Conservation (phyloP, 306 rosid genomes). For the Medicago arabica region DNA sequence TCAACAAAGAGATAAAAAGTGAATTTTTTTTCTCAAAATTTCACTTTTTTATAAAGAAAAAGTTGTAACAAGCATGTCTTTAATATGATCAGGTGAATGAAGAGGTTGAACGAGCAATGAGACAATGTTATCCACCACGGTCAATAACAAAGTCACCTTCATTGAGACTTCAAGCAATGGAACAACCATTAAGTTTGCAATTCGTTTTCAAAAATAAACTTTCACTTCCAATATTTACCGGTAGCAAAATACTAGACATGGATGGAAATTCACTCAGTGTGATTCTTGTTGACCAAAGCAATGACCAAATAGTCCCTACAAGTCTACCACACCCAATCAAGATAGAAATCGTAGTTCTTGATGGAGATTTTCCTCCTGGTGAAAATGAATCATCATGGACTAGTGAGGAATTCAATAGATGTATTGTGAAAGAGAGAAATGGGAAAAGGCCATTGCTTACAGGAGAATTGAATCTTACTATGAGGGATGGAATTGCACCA, state of each 20-base stretch:
- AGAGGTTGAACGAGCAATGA: conserved; percentile 66
- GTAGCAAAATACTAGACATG: conserved; percentile 56
- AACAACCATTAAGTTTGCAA: conserved; percentile 49
- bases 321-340: conserved; percentile 52
- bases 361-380: conserved; percentile 68
- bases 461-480: conserved; percentile 63
- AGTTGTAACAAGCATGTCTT: neutral
- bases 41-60: neutral
- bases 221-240: conserved; percentile 61
- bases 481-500: conserved; percentile 63
- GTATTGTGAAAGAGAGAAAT: conserved; percentile 68
- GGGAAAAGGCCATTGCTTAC: conserved; percentile 85
- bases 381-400: conserved; percentile 58
- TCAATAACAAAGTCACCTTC: conserved; percentile 63
- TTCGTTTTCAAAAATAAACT: conserved; percentile 59
- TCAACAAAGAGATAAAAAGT: too few species aligned
- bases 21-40: too few species aligned
- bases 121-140: conserved; percentile 47
- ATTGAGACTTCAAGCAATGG: conserved; percentile 59
- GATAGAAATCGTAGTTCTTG: conserved; percentile 76
- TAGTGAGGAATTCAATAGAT: conserved; percentile 56
- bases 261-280: conserved; percentile 60
- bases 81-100: conserved; percentile 66
- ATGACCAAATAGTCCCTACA: conserved; percentile 42
- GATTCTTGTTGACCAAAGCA: conserved; percentile 51